A percentile compares a stretch with the other conserved stretches of the same genome.
These are phyloP conservation scores for Sugiyamaella sp. DNA, from an alignment of 1,139 yeast species.

Conservation along the genomic window DNA sequence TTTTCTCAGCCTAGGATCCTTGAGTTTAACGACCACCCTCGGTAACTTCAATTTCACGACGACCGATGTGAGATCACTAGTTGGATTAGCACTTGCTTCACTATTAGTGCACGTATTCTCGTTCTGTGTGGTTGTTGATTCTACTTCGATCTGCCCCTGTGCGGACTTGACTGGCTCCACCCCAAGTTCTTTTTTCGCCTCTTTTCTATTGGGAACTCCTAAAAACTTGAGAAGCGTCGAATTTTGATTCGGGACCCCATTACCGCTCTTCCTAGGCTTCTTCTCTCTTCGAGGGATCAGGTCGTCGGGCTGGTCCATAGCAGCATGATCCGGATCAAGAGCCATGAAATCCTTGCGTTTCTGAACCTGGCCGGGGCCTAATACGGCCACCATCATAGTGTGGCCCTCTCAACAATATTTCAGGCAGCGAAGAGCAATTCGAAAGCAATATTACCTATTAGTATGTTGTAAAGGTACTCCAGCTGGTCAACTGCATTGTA, in stretches of 20 bases:
- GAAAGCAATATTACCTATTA: too few species aligned
- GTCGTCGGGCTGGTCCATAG: not conserved
- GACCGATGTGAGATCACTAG: not conserved
- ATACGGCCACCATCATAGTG: conserved; percentile 16
- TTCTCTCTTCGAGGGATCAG: not conserved
- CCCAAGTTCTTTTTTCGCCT: not conserved
- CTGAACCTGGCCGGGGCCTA: conserved; percentile 9
- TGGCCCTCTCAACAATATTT: not conserved
- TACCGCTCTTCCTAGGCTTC: not conserved
- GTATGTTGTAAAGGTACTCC: too few species aligned
- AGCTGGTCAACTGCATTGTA: too few species aligned
- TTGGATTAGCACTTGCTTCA: not conserved
- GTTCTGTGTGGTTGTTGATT: not conserved
- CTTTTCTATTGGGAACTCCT: not conserved
- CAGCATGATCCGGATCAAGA: not conserved
- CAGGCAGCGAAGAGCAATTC: not conserved
- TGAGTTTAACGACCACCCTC: conserved; percentile 1
- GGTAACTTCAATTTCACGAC: conserved; percentile 9
- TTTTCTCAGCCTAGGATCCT: not conserved
- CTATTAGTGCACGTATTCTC: too few species aligned
- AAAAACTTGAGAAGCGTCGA: conserved; percentile 6
- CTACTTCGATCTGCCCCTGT: not conserved
- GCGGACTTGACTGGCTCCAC: not conserved
- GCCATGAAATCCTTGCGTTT: not conserved
- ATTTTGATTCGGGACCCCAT: conserved; percentile 1